phyloP scores from a whole-genome alignment of 106 monocot genomes.

The Platanthera guangdongensis region DNA sequence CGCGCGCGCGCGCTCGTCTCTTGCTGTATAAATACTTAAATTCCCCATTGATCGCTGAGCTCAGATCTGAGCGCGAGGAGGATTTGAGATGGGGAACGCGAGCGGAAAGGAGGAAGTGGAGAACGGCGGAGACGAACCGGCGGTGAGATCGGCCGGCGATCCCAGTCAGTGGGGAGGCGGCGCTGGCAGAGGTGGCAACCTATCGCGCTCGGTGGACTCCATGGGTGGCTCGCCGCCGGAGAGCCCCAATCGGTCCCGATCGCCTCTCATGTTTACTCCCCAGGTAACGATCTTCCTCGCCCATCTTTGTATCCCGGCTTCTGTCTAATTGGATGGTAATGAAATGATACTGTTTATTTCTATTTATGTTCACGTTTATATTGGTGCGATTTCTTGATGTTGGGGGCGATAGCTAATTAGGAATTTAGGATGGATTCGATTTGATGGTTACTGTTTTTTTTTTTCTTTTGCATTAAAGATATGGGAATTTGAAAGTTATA shows the following conservation, averaged over 20 bases:
- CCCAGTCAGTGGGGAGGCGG: background rate
- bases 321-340: background rate
- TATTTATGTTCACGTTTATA: background rate
- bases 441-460: background rate
- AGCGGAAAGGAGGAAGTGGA: slow-evolving; percentile 35
- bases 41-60: background rate
- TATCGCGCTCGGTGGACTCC: slow-evolving; percentile 22
- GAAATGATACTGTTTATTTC: background rate
- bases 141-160: slow-evolving; percentile 29
- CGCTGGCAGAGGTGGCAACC: slow-evolving; percentile 7
- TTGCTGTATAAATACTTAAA: background rate
- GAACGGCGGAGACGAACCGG: slow-evolving; percentile 26
- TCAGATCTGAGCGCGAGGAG: background rate
- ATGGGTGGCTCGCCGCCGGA: slow-evolving; percentile 32
- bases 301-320: background rate
- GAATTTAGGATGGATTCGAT: background rate
- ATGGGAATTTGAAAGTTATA: background rate
- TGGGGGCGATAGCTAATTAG: background rate
- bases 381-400: background rate
- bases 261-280: slow-evolving; percentile 56
- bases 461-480: background rate
- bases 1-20: background rate
- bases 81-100: slow-evolving; percentile 21
- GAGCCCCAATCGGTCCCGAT: slow-evolving; percentile 41
- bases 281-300: slow-evolving; percentile 25